These are phyloP conservation scores for Pichia inconspicua DNA, from an alignment of 1,139 yeast species.

Conservation along the genomic window DNA sequence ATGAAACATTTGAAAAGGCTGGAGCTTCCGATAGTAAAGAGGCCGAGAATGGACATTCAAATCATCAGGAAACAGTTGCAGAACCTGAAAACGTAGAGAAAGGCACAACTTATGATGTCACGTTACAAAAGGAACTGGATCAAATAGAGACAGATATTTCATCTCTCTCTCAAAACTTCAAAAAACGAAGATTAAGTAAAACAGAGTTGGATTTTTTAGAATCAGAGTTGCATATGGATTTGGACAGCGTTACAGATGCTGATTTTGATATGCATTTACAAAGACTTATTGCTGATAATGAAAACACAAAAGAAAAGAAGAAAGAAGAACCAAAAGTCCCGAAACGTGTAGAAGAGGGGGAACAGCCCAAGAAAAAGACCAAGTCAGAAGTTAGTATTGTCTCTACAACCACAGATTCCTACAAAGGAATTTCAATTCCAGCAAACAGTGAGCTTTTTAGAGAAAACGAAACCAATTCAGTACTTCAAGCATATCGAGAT, in stretches of 20 bases:
- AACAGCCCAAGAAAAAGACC: neutral
- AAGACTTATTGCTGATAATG: conserved; percentile 20
- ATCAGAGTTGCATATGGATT: conserved; percentile 20
- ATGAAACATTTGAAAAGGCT: neutral
- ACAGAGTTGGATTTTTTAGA: conserved; percentile 21
- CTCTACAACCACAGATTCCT: conserved; percentile 17
- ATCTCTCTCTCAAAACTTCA: conserved; percentile 7
- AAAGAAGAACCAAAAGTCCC: neutral
- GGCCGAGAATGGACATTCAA: neutral
- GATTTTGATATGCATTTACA: conserved; percentile 25
- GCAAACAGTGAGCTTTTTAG: conserved; percentile 35
- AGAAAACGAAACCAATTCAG: conserved; percentile 20
- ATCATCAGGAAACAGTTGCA: neutral
- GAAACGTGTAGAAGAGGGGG: neutral
- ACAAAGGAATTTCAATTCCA: conserved; percentile 30
- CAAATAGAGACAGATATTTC: conserved; percentile 11
- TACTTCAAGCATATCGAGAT: conserved; percentile 22
- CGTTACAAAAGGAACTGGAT: conserved; percentile 9
- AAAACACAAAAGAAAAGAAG: neutral
- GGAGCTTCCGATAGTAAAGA: neutral
- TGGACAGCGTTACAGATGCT: conserved; percentile 23
- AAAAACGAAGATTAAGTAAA: conserved; percentile 11
- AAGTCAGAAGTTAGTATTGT: conserved; percentile 1
- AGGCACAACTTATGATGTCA: neutral
- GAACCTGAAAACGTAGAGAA: neutral